Base-by-base conservation (phyloP, 83 land plant species). In the Diphasiastrum complanatum region DNA sequence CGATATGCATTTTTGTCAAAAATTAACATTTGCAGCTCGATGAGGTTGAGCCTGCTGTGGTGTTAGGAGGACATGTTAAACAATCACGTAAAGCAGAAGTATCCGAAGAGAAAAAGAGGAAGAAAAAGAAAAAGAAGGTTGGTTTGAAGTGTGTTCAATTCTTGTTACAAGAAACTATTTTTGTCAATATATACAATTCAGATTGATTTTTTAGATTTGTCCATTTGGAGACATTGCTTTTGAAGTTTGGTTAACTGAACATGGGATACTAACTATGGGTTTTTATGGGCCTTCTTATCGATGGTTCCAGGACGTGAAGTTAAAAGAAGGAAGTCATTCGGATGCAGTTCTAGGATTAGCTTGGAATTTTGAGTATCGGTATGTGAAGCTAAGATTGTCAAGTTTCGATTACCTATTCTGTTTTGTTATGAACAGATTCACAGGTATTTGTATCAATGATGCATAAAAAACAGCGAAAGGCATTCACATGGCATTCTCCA, bases 351-450 rank as follows among this genome's bases (percentile, higher is more conserved):
- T 93, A 70, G 78, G 89, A 60, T 81, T 93, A 60, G 85, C 96
- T 40, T 93, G 98, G 98, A 93, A 93, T 65, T 71, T 68, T 37
- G 89, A 85, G 50, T 74, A 64, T 68, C 79, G 95, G 95, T 87
- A 28, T 51, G 66, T 30, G n/a, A n/a, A n/a, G n/a, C n/a, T n/a
- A n/a, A n/a, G n/a, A n/a, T n/a, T n/a, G n/a, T n/a, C n/a, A n/a
- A 8, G 43, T 38, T 8, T 8, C 14, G 12, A 8, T 14, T 8
- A 8, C 43, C 14, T 38, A 38, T 38, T 38, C 14, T 38, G 43
- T 8, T 8, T 38, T 14, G 12, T 38, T 8, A n/a, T n/a, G n/a
- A n/a, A n/a, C n/a, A n/a, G n/a, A n/a, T n/a, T n/a, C n/a, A n/a
- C n/a, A n/a, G n/a, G n/a, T n/a, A n/a, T n/a, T n/a, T n/a, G n/a